Evolutionary conservation across 2,329 filamentous ascomycete genomes (phyloP).

Genomic region (Diatrype stigma): DNA sequence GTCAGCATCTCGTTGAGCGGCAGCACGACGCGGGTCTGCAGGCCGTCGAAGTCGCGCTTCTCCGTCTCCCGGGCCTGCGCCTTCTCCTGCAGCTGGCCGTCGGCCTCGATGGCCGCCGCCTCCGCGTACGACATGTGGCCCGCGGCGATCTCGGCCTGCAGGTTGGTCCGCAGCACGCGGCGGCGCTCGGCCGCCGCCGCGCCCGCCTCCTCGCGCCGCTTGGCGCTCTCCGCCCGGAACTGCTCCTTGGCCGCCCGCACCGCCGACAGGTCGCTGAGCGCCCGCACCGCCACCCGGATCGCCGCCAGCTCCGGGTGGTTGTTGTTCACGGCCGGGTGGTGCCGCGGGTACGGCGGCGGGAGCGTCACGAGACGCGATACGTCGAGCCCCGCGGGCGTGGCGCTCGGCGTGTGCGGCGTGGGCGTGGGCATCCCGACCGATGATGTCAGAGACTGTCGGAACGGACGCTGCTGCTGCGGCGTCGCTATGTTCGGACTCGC

Average conservation of each 20-base stretch:
- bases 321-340: slow-evolving; percentile 94
- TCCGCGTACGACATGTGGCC: slow-evolving; percentile 80
- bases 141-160: slow-evolving; percentile 73
- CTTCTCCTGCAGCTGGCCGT: slow-evolving; percentile 67
- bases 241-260: slow-evolving; percentile 64
- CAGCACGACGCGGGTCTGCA: slow-evolving; percentile 77
- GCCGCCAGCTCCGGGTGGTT: slow-evolving; percentile 84
- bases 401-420: slow-evolving; percentile 42
- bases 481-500: slow-evolving; percentile 27
- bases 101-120: slow-evolving; percentile 75
- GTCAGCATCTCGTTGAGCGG: slow-evolving; percentile 79
- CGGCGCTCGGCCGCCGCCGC: slow-evolving; percentile 49
- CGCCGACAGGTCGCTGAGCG: slow-evolving; percentile 69
- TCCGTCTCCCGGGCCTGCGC: slow-evolving; percentile 66
- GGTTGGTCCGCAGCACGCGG: slow-evolving; percentile 64
- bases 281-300: slow-evolving; percentile 70
- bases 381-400: slow-evolving; percentile 67
- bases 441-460: slow-evolving; percentile 33
- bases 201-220: slow-evolving; percentile 52
- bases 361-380: slow-evolving; percentile 89
- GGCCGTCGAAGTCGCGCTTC: slow-evolving; percentile 78
- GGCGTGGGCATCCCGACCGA: slow-evolving; percentile 25
- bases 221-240: slow-evolving; percentile 53
- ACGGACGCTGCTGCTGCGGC: slow-evolving; percentile 41
- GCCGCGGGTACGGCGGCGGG: slow-evolving; percentile 88